A percentile compares a stretch with the other conserved stretches of the same genome.
Evolutionary conservation across 257 asterid genomes (phyloP).

Genomic region (Marsdenia floribunda): DNA sequence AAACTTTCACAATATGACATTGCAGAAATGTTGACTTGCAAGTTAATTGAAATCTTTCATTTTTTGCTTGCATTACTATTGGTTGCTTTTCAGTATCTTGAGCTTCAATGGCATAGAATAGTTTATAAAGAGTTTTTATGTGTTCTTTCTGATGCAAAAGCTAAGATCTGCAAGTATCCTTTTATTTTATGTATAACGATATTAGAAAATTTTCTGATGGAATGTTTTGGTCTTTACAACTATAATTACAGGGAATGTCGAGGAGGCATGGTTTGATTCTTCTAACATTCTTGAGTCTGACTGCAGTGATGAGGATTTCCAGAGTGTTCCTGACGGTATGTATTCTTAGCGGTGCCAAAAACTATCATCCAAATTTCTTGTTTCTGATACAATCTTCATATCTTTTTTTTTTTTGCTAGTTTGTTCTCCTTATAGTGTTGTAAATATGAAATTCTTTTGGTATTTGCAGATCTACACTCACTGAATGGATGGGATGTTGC

Average conservation of each 20-base stretch:
- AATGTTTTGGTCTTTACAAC: background rate
- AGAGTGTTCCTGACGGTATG: conserved; percentile 91
- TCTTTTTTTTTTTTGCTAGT: background rate
- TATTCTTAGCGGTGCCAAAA: conserved; percentile 12
- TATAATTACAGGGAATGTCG: conserved; percentile 48
- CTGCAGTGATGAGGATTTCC: conserved; percentile 89
- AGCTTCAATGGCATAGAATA: background rate
- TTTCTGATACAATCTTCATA: background rate
- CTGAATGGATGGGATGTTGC: conserved; percentile 41
- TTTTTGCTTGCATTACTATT: background rate
- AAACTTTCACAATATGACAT: background rate
- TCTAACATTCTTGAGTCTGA: conserved; percentile 72
- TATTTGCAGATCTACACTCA: conserved; percentile 51
- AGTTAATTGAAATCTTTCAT: background rate
- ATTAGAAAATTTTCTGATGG: background rate
- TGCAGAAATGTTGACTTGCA: background rate
- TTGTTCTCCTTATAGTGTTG: background rate
- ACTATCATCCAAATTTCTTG: background rate
- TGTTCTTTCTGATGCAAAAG: background rate
- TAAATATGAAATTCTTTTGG: background rate
- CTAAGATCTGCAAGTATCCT: background rate
- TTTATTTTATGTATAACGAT: background rate
- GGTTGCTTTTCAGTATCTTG: background rate
- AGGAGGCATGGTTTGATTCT: conserved; percentile 93
- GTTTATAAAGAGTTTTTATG: too few species aligned